Percentiles rank a stretch among this genome's conserved stretches.
Conservation (phyloP, 768 basidiomycete species). For the Myochromella boudieri region DNA sequence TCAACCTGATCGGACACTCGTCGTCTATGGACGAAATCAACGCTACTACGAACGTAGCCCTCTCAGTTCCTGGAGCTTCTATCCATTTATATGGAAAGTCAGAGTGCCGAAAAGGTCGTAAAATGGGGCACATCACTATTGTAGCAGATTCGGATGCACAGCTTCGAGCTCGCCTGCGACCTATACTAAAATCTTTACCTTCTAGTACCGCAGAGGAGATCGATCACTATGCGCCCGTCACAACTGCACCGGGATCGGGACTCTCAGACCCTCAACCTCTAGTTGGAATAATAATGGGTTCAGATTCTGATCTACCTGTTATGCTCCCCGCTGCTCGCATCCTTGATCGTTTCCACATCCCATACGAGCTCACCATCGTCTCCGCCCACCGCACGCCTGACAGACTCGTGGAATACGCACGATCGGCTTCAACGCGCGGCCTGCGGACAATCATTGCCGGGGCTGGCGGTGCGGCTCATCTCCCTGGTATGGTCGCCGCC, state of each 20-base stretch:
- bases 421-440: constrained; percentile 66
- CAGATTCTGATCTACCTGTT: constrained; percentile 93
- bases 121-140: constrained; percentile 97
- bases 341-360: constrained; percentile 77
- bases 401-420: constrained; percentile 79
- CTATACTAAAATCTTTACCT: constrained; percentile 70
- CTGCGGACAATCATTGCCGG: constrained; percentile 85
- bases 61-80: constrained; percentile 70
- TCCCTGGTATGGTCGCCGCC: constrained; percentile 98
- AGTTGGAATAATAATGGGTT: constrained; percentile 96
- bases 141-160: constrained; percentile 81
- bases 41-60: constrained; percentile 54
- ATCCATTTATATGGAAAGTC: constrained; percentile 96
- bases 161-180: constrained; percentile 64
- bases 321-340: constrained; percentile 89
- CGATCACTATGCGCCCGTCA: constrained; percentile 49
- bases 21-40: constrained; percentile 61
- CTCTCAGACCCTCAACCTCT: constrained; percentile 71
- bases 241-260: constrained; percentile 43
- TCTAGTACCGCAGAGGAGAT: constrained; percentile 45
- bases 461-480: constrained; percentile 97
- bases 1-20: constrained; percentile 91
- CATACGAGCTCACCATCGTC: constrained; percentile 94
- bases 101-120: constrained; percentile 85
- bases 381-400: constrained; percentile 96